These are phyloP conservation scores for Toxicodendron radicans DNA, from an alignment of 345 rosid species.

Conservation along the genomic window DNA sequence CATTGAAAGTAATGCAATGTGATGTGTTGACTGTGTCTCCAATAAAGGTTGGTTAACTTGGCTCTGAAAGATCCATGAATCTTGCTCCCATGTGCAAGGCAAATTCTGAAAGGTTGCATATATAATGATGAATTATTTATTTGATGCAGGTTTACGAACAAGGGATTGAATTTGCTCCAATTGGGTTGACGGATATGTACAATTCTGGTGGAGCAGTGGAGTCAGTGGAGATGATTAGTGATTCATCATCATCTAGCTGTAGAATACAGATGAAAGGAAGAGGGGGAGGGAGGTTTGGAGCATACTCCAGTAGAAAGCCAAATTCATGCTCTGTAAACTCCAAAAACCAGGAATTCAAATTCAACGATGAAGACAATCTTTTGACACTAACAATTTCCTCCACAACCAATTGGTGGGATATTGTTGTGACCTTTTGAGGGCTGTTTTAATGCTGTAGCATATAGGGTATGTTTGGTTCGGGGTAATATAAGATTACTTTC, in stretches of 20 bases:
- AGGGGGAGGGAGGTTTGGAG: constrained; percentile 46
- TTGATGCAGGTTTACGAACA: constrained; percentile 35
- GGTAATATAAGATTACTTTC: too few species aligned
- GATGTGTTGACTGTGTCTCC: constrained; percentile 49
- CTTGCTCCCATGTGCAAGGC: background rate
- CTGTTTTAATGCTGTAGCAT: too few species aligned
- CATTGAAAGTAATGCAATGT: constrained; percentile 40
- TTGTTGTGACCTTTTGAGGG: constrained; percentile 31
- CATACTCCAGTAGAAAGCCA: constrained; percentile 45
- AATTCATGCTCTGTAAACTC: constrained; percentile 33
- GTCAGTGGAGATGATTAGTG: constrained; percentile 17
- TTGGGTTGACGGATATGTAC: constrained; percentile 53
- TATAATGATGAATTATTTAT: background rate
- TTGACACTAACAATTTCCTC: constrained; percentile 32
- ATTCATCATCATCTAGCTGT: constrained; percentile 3
- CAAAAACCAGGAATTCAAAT: constrained; percentile 17
- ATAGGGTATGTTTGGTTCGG: too few species aligned
- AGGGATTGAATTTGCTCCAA: constrained; percentile 48
- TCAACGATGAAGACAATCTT: constrained; percentile 32
- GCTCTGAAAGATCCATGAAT: too few species aligned
- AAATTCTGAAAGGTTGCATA: background rate
- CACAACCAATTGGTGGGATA: constrained; percentile 32
- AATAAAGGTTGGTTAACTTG: constrained; percentile 36
- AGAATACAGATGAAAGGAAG: constrained; percentile 37
- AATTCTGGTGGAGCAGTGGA: constrained; percentile 53